Conservation (phyloP, 2,329 filamentous ascomycete genomes). For the Trichoderma endophyticum region DNA sequence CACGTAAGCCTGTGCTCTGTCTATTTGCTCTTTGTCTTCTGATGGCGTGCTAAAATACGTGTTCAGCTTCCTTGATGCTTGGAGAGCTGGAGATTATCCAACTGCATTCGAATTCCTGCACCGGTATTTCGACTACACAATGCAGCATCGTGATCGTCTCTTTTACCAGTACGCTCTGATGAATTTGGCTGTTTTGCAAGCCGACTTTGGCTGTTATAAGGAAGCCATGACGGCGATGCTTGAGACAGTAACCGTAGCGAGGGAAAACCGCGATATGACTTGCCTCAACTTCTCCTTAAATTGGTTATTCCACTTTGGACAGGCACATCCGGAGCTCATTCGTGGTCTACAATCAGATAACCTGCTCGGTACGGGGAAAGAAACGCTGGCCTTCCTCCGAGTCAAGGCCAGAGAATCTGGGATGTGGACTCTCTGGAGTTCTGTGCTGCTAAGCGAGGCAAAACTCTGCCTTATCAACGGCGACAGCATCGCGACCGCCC, state of each 20-base stretch:
- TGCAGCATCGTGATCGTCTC: constrained; percentile 76
- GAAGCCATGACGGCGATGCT: constrained; percentile 94
- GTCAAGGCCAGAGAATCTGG: constrained; percentile 81
- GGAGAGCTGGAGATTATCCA: constrained; percentile 85
- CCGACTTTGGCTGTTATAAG: constrained; percentile 87
- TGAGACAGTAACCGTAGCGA: constrained; percentile 89
- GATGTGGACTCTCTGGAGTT: constrained; percentile 82
- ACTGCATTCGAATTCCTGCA: constrained; percentile 89
- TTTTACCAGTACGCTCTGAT: constrained; percentile 95
- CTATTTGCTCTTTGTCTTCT: background rate
- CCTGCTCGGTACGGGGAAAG: constrained; percentile 73
- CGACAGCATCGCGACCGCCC: constrained; percentile 57
- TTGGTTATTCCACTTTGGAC: constrained; percentile 94
- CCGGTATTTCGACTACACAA: constrained; percentile 94
- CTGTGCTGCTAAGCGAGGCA: constrained; percentile 79
- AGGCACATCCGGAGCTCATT: constrained; percentile 74
- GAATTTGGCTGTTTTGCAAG: constrained; percentile 88
- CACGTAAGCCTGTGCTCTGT: constrained; percentile 41
- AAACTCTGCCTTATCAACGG: constrained; percentile 74
- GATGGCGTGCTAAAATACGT: constrained; percentile 22
- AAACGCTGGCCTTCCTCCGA: constrained; percentile 79
- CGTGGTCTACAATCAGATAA: constrained; percentile 66
- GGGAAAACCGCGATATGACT: constrained; percentile 87
- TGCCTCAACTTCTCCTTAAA: constrained; percentile 94
- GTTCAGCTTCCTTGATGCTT: constrained; percentile 79